Evolutionary conservation across 2,329 filamentous ascomycete species (phyloP).

Genomic region (Dothidotthia symphoricarpi): DNA sequence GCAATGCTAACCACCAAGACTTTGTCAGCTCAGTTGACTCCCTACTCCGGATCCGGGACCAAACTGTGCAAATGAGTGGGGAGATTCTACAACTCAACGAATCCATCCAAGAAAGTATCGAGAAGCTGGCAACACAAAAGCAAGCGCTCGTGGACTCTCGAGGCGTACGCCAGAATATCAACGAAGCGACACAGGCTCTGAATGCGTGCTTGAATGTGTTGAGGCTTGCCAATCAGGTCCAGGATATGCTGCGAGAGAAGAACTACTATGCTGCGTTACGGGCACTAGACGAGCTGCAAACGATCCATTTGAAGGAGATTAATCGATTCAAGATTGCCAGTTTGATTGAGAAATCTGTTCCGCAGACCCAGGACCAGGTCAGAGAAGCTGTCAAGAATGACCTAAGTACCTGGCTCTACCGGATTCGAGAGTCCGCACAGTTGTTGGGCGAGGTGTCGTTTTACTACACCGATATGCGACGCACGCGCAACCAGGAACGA

Average conservation of each 20-base stretch:
- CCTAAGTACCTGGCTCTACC: slow-evolving; percentile 93
- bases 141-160: slow-evolving; percentile 90
- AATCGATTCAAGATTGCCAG: slow-evolving; percentile 94
- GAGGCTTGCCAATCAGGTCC: slow-evolving; percentile 87
- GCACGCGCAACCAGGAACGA: slow-evolving; percentile 78
- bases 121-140: slow-evolving; percentile 92
- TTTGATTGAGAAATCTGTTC: slow-evolving; percentile 93
- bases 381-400: slow-evolving; percentile 97
- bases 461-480: slow-evolving; percentile 87
- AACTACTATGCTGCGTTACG: slow-evolving; percentile 94
- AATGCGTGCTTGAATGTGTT: slow-evolving; percentile 90
- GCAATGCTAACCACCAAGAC: slow-evolving; percentile 93
- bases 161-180: slow-evolving; percentile 89
- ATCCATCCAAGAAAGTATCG: slow-evolving; percentile 91
- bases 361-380: slow-evolving; percentile 86
- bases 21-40: slow-evolving; percentile 93
- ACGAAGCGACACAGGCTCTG: slow-evolving; percentile 83
- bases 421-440: slow-evolving; percentile 92
- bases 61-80: slow-evolving; percentile 80
- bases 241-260: slow-evolving; percentile 87
- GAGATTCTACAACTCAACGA: slow-evolving; percentile 92
- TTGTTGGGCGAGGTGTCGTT: slow-evolving; percentile 95
- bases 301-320: slow-evolving; percentile 91
- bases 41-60: slow-evolving; percentile 86
- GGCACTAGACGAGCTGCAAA: slow-evolving; percentile 91